phyloP scores from a whole-genome alignment of 2,329 filamentous ascomycete species.

The Hypoxylon sp. region DNA sequence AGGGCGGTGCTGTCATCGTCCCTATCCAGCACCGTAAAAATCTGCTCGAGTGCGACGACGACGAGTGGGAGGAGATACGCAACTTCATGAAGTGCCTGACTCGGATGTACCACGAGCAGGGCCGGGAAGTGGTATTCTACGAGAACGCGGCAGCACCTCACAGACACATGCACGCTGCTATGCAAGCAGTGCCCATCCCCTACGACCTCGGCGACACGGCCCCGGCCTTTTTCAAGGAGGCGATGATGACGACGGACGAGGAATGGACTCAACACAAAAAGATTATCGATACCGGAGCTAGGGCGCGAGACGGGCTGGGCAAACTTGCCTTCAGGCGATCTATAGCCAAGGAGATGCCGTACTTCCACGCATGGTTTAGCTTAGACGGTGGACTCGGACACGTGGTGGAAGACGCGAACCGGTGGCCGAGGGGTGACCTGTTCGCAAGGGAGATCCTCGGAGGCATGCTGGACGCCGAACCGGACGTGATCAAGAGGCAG shows the following conservation, averaged over 20 bases:
- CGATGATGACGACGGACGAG: conserved; percentile 85
- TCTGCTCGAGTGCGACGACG: conserved; percentile 96
- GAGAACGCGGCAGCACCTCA: conserved; percentile 90
- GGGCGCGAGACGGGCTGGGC: conserved; percentile 72
- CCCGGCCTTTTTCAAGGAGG: conserved; percentile 94
- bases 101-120: conserved; percentile 92
- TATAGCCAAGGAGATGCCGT: conserved; percentile 95
- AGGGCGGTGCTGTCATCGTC: conserved; percentile 86
- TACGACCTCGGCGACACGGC: conserved; percentile 91
- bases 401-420: conserved; percentile 82
- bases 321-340: conserved; percentile 81
- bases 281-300: conserved; percentile 83
- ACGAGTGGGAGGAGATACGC: conserved; percentile 98
- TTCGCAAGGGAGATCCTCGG: conserved; percentile 93
- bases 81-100: conserved; percentile 99
- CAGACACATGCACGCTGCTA: conserved; percentile 81
- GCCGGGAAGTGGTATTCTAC: conserved; percentile 93
- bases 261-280: conserved; percentile 97
- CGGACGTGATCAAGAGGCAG: conserved; percentile 87
- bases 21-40: conserved; percentile 88
- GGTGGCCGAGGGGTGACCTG: conserved; percentile 90
- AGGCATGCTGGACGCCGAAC: conserved; percentile 85
- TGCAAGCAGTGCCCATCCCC: conserved; percentile 86
- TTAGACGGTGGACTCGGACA: conserved; percentile 93
- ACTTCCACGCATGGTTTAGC: conserved; percentile 97